These are phyloP conservation scores for maize (Zea mays) DNA, from an alignment of 176 grass and related monocot genomes.

Conservation along the genomic window DNA sequence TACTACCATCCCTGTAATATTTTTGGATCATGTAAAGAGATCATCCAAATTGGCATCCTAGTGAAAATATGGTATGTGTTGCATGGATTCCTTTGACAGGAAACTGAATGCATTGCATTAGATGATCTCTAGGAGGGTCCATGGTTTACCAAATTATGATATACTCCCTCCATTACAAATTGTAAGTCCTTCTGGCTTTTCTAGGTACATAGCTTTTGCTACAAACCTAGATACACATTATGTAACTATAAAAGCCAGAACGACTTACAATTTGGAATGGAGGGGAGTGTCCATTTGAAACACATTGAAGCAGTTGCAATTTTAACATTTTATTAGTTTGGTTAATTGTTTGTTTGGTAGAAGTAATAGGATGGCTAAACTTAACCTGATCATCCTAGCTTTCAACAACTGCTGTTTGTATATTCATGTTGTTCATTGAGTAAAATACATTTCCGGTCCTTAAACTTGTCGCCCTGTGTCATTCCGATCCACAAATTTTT, in stretches of 20 bases:
- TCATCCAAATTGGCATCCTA: background rate
- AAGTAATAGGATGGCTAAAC: background rate
- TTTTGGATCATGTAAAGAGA: conserved; percentile 14
- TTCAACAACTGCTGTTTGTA: conserved; percentile 7
- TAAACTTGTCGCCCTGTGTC: no score
- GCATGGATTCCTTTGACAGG: background rate
- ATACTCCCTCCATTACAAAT: no score
- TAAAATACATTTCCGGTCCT: no score
- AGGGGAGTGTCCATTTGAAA: background rate
- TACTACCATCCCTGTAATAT: background rate
- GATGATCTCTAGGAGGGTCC: background rate
- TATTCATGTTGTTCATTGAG: background rate
- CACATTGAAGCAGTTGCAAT: conserved; percentile 3
- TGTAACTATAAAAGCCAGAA: no score
- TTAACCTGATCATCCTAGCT: background rate
- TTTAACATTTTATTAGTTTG: background rate
- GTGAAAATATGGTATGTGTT: background rate
- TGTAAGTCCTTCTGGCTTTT: no score
- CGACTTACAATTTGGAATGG: no score
- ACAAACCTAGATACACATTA: no score
- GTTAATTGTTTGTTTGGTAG: background rate
- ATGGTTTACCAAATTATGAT: background rate
- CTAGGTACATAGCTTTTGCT: no score
- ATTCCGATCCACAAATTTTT: no score
- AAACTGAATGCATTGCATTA: conserved; percentile 14